Conservation (phyloP, 1,284 basidiomycete species). For the Athelia sp. region DNA sequence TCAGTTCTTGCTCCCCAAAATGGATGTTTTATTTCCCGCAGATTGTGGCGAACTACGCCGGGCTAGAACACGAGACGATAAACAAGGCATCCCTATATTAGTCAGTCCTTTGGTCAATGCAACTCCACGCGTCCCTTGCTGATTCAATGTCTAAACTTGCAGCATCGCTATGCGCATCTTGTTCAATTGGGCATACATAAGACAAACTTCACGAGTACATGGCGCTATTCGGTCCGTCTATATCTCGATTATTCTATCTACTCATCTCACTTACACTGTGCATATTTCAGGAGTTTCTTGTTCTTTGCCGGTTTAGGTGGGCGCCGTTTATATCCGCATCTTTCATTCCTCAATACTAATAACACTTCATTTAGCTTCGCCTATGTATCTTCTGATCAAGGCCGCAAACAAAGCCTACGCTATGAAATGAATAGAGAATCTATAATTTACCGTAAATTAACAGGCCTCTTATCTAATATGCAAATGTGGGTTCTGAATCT, state of each 20-base stretch:
- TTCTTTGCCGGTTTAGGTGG: not conserved
- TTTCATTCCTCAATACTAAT: not conserved
- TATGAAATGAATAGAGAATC: too few relatives aligned
- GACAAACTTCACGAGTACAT: slow-evolving; percentile 15
- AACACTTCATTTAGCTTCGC: too few relatives aligned
- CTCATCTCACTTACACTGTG: too few relatives aligned
- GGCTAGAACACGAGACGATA: slow-evolving; percentile 24
- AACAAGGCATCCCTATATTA: slow-evolving; percentile 25
- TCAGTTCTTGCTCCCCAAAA: not conserved
- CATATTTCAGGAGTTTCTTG: slow-evolving; percentile 8
- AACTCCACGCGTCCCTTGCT: not conserved
- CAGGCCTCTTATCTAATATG: too few relatives aligned
- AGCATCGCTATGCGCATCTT: slow-evolving; percentile 6
- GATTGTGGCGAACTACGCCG: slow-evolving; percentile 28
- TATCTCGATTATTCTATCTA: too few relatives aligned
- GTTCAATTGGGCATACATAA: slow-evolving; percentile 12
- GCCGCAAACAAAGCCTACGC: not conserved
- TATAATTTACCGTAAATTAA: too few relatives aligned
- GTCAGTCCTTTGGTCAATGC: slow-evolving; percentile 23
- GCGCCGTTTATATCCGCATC: not conserved
- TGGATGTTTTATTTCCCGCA: slow-evolving; percentile 3
- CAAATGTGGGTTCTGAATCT: too few relatives aligned
- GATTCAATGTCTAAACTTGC: not conserved
- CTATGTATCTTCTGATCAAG: not conserved
- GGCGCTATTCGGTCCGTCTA: slow-evolving; percentile 16